Evolutionary conservation across 768 basidiomycete species (phyloP), one percentile per base, ranked within the genome.

Genomic region (Ramaria rubella): DNA sequence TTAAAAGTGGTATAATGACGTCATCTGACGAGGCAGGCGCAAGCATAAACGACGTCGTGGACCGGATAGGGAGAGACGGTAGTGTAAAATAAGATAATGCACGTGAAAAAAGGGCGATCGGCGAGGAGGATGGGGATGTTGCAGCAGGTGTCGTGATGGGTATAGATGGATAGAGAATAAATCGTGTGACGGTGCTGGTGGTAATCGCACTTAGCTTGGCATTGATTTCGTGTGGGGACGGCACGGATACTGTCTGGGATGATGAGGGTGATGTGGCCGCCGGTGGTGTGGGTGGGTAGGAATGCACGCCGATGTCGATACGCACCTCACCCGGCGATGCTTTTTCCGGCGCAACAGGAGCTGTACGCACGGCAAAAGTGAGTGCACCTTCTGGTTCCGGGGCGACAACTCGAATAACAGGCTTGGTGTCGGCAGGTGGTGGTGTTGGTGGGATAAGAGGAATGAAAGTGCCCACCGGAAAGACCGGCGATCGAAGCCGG

Each of bases 401-500:
- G 21, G 23, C n/a, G n/a, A n/a, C n/a, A n/a, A n/a, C n/a, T 53
- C 19, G 38, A n/a, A 23, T 21, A 38, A 24, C 38, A 44, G 57
- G 19, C 52, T 36, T 12, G 40, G 51, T 17, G 43, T 50, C 26
- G 27, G 54, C 15, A 15, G 59, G 46, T 40, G 38, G 53, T 27
- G 29, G 24, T 11, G 58, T 59, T n/a, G 62, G 60, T 17, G 56
- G 33, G 15, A 62, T 55, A 45, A 76, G 65, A 8, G 70, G 58
- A 38, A 76, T 70, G 59, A 68, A 72, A 31, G 68, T 61, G 23
- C 53, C 73, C 12, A 80, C 83, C 0, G 87, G 85, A 60, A 90
- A 90, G 4, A 75, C 63, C 0, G 90, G 89, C 2, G 86, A 73
- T 33, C 86, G 80, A 24, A 92, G 71, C 40, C 85, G 85, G 58